Evolutionary conservation across 805 yeast species (phyloP).

Genomic region (Metschnikowia cerradonensis): DNA sequence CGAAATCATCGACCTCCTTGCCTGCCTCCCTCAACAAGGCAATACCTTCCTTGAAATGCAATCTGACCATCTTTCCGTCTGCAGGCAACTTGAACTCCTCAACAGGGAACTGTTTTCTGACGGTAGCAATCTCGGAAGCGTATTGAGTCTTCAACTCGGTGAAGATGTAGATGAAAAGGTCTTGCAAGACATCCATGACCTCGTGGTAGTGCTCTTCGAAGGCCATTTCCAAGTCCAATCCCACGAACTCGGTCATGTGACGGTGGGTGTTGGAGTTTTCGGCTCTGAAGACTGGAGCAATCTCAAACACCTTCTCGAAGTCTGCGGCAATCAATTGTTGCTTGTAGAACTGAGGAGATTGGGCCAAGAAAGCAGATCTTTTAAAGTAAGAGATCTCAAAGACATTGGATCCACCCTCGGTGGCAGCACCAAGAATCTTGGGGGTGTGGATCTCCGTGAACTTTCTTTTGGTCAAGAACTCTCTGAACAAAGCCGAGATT

Average conservation of each 20-base stretch:
- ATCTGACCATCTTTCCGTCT: conserved; percentile 88
- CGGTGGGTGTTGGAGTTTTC: conserved; percentile 99
- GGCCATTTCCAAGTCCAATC: conserved; percentile 96
- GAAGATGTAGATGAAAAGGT: conserved; percentile 85
- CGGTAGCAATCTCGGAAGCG: conserved; percentile 78
- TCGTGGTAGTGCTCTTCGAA: conserved; percentile 98
- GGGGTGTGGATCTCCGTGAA: conserved; percentile 96
- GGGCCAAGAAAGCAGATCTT: conserved; percentile 89
- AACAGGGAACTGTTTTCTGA: conserved; percentile 93
- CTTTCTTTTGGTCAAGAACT: conserved; percentile 61
- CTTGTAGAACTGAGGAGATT: conserved; percentile 96
- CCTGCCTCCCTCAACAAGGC: conserved; percentile 83
- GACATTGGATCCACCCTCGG: conserved; percentile 98
- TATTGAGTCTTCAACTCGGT: conserved; percentile 75
- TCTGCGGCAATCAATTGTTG: conserved; percentile 98
- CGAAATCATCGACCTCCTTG: conserved; percentile 78
- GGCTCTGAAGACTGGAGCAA: conserved; percentile 98
- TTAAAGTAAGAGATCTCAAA: conserved; percentile 93
- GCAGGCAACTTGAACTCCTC: conserved; percentile 95
- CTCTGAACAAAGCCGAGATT: conserved; percentile 83
- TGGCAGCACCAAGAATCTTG: conserved; percentile 88
- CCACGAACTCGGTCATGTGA: conserved; percentile 98
- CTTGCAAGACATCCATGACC: conserved; percentile 58
- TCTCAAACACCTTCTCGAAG: conserved; percentile 92
- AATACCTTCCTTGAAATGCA: conserved; percentile 89